Evolutionary conservation across 169 alveolate species (phyloP).

Genomic region (Eimeria falciformis): DNA sequence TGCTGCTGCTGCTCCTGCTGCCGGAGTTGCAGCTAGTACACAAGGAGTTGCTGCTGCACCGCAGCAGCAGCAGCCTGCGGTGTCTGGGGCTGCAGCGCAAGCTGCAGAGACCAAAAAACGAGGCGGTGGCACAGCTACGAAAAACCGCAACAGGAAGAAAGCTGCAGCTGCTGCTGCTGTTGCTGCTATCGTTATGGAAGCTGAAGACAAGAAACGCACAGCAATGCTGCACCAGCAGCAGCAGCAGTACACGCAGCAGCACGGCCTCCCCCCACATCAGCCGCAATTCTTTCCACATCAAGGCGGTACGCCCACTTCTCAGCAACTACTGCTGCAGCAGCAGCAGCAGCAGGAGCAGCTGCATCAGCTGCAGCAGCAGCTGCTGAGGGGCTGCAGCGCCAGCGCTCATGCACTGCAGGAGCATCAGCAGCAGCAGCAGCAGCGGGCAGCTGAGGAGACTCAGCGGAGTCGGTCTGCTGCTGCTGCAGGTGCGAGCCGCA

Average conservation of each 20-base stretch:
- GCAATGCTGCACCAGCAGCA: constrained; percentile 54
- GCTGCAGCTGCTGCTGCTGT: constrained; percentile 66
- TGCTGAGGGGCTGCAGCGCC: constrained; percentile 42
- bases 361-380: constrained; percentile 44
- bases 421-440: constrained; percentile 69
- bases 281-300: constrained; percentile 1
- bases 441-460: constrained; percentile 22
- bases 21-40: background rate
- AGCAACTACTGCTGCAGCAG: constrained; percentile 67
- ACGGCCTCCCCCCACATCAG: constrained; percentile 7
- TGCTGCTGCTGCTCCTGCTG: constrained; percentile 20
- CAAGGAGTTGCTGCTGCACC: background rate
- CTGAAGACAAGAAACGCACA: constrained; percentile 38
- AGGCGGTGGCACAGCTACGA: constrained; percentile 21
- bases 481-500: constrained; percentile 15
- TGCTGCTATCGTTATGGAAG: constrained; percentile 39
- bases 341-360: constrained; percentile 62
- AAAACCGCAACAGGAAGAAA: constrained; percentile 18
- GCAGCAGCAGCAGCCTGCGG: constrained; percentile 44
- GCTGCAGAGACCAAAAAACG: constrained; percentile 19
- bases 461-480: constrained; percentile 48
- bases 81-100: background rate
- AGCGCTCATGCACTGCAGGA: constrained; percentile 28
- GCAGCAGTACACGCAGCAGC: constrained; percentile 25
- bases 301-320: background rate